phyloP scores from a whole-genome alignment of 116 monocot genomes.

The Trichopus zeylanicus region DNA sequence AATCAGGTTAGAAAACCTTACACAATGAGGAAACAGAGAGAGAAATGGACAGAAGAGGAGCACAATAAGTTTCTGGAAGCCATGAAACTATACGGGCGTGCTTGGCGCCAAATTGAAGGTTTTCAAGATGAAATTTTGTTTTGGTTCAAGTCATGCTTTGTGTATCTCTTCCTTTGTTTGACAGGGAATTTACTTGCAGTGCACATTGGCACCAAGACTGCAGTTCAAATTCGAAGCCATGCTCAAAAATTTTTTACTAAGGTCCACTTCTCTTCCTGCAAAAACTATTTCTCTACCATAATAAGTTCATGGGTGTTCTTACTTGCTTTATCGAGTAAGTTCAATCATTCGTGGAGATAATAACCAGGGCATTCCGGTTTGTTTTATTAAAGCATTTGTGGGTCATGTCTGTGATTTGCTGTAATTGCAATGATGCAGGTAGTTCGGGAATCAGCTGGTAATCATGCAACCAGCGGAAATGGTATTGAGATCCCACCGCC shows the following conservation, averaged over 20 bases:
- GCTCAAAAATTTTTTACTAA: slow-evolving; percentile 78
- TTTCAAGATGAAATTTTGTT: background rate
- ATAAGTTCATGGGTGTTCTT: slow-evolving; percentile 16
- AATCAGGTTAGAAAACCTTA: slow-evolving; percentile 52
- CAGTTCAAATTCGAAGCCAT: slow-evolving; percentile 71
- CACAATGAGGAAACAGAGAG: slow-evolving; percentile 52
- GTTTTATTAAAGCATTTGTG: background rate
- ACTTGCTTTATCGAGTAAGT: slow-evolving; percentile 15
- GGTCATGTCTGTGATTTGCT: background rate
- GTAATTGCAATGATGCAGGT: slow-evolving; percentile 18
- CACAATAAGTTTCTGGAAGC: slow-evolving; percentile 62
- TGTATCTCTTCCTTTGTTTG: background rate
- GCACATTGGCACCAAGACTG: slow-evolving; percentile 55
- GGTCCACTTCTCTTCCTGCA: slow-evolving; percentile 21
- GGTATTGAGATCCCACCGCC: slow-evolving; percentile 58
- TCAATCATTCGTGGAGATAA: slow-evolving; percentile 2
- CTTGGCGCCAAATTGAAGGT: slow-evolving; percentile 79
- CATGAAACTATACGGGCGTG: slow-evolving; percentile 50
- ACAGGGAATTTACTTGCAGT: slow-evolving; percentile 18
- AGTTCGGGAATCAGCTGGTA: slow-evolving; percentile 18
- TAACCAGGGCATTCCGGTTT: background rate
- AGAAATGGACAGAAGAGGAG: slow-evolving; percentile 69
- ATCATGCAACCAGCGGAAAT: background rate
- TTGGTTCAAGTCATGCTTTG: background rate
- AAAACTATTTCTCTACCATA: slow-evolving; percentile 2